Evolutionary conservation across 129 eudicot genomes (phyloP).

Genomic region (Logfia minima): DNA sequence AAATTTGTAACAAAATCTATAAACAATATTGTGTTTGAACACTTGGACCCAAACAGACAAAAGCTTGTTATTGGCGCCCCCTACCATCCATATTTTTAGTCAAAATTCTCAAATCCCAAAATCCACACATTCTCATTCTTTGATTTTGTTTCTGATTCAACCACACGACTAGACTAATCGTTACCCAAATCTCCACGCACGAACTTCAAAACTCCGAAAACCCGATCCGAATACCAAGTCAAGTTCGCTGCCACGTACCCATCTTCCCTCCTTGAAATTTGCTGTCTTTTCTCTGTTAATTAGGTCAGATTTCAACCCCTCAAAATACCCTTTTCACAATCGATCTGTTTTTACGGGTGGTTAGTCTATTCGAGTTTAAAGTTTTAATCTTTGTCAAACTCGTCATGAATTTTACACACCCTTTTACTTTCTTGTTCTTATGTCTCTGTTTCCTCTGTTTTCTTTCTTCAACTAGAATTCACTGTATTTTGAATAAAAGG

Average conservation of each 20-base stretch:
- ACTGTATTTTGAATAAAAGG: slow-evolving; percentile 28
- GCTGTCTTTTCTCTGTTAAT: slow-evolving; percentile 33
- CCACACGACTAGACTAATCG: slow-evolving; percentile 5
- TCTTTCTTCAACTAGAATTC: slow-evolving; percentile 56
- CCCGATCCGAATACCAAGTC: slow-evolving; percentile 19
- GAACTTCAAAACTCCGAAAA: slow-evolving; percentile 13
- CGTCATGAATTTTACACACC: slow-evolving; percentile 41
- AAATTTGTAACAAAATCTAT: not conserved
- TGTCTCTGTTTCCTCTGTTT: slow-evolving; percentile 46
- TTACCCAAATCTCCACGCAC: not conserved
- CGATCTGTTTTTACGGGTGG: slow-evolving; percentile 41
- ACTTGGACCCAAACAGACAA: not conserved
- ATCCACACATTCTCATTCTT: slow-evolving; percentile 14
- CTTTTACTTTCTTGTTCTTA: slow-evolving; percentile 18
- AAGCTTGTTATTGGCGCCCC: slow-evolving; percentile 26
- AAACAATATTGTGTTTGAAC: not conserved
- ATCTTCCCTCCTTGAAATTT: slow-evolving; percentile 18
- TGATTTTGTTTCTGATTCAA: slow-evolving; percentile 1
- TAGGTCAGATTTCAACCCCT: slow-evolving; percentile 52
- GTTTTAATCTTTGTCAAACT: slow-evolving; percentile 42
- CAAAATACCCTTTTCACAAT: slow-evolving; percentile 1
- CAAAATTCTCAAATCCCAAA: slow-evolving; percentile 14
- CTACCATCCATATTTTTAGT: not conserved
- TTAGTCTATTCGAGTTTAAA: slow-evolving; percentile 40
- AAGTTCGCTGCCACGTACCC: slow-evolving; percentile 34